Evolutionary conservation across 2,329 filamentous ascomycete genomes (phyloP), one percentile per base, ranked within the genome.

Genomic region (Pestalotiopsis sp.): DNA sequence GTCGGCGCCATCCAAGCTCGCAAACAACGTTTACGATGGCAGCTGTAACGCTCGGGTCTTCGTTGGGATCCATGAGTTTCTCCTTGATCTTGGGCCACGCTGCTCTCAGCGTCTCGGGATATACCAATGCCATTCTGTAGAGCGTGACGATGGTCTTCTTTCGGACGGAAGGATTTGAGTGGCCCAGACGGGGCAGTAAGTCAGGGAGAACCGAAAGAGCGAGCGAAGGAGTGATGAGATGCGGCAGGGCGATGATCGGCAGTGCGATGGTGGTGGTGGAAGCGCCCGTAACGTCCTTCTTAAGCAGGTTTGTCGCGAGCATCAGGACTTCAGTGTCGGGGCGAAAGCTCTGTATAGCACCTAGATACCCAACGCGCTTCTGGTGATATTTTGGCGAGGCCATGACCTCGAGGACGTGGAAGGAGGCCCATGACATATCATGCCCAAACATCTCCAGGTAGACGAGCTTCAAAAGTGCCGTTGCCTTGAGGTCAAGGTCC

Each of bases 381-480:
- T 98, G 95, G 74, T 94, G 88, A 80, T 97, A 97, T 79, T 98
- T 98, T 62, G 92, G 87, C 52, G 94, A 97, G 49, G 95, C 97
- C 96, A 99, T 99, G 82, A 99, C 96, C 83, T 99, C 96, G 62
- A 99, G 91, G 66, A 98, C 95, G 80, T 99, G 94, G 83, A 99
- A 99, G 13, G 95, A 95, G 4, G 96, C 96, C 96, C 96, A 99
- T 3, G 95, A 98, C 96, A 99, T 99, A 82, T 98, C 96, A 79
- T 98, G 93, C 14, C 96, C 96, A 74, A 98, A 95, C 96, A 99
- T 99, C 80, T 99, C 96, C 73, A 99, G 89, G 80, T 99, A 99
- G 66, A 98, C 92, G 75, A 99, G 88, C 85, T 99, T 99, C 77
- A 99, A 85, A 67, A 99, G 87, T 61, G 96, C 96, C 41, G 94